Conservation (phyloP, 169 alveolate species). For the Plasmodium adleri region DNA sequence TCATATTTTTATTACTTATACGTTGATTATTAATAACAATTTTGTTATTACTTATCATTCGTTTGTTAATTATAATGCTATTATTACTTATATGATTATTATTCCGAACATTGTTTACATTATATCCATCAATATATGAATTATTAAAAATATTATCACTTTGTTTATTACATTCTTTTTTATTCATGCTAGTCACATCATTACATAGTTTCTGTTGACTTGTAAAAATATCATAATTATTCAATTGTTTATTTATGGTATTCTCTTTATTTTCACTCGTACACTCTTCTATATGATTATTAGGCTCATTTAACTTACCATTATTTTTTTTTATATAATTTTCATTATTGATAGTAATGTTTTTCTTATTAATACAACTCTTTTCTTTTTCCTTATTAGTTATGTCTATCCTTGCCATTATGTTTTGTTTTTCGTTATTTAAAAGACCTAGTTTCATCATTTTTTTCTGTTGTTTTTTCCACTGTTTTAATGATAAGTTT, state of each 20-base stretch:
- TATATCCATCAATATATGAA: not conserved
- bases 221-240: too few relatives aligned
- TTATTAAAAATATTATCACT: not conserved
- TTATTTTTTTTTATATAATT: not conserved
- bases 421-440: conserved; percentile 21
- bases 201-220: too few relatives aligned
- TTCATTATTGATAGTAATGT: not conserved
- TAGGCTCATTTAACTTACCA: not conserved
- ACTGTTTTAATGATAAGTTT: conserved; percentile 81
- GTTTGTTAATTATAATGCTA: too few relatives aligned
- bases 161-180: not conserved
- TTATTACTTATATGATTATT: not conserved
- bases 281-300: not conserved
- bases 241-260: too few relatives aligned
- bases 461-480: conserved; percentile 87
- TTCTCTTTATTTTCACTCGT: not conserved
- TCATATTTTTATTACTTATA: too few relatives aligned
- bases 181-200: too few relatives aligned
- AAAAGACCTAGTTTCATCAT: conserved; percentile 37
- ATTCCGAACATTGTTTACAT: not conserved
- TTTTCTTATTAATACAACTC: not conserved
- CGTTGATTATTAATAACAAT: too few relatives aligned
- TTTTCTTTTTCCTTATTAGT: not conserved
- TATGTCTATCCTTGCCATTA: conserved; percentile 9
- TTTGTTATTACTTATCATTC: too few relatives aligned